Base-by-base conservation (phyloP, 306 rosid species). In the Lathyrus oleraceus region DNA sequence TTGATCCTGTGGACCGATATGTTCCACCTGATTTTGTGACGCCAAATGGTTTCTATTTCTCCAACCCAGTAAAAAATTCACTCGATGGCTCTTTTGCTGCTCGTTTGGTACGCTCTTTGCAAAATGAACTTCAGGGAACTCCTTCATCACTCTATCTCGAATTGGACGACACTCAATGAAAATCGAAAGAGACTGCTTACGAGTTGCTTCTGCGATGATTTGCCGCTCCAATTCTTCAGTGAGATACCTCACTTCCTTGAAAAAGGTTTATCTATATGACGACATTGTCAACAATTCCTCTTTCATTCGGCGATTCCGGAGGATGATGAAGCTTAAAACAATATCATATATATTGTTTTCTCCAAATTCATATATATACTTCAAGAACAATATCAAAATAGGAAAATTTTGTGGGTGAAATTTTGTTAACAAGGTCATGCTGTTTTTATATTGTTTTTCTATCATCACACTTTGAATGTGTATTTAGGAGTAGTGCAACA, bases 11-110 rank as follows among this genome's bases (percentile, higher is more conserved):
- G 19, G 80, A 81, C 69, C 75, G 75, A 79, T 91, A 69, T 72
- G 91, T 88, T 38, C 85, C 96, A 27, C 72, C 81, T 62, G 87
- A 88, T 23, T 88, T 91, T 39, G 85, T 81, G 64, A 88, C 86
- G 3, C 76, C 76, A 6, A 47, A 57, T 3, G 91, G 93, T 65
- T 91, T 88, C 87, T 91, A 84, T 79, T 87, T 68, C 78, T 91
- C 96, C 74, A 70, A 85, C 80, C 97, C 97, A 0, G 86, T 84
- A 15, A 87, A 85, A 66, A 96, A 89, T 74, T 84, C 82, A 5
- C 79, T 88, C 27, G 96, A 91, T 32, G 93, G 97, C 45, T 87
- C 96, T 62, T 91, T 88, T 30, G 96, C 93, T 12, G 91, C 96
- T 69, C 88, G 94, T 35, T 74, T 91, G 48, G 78, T 80, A 63